Evolutionary conservation across 805 yeast species (phyloP).

Genomic region (Saturnispora kantuleensis): DNA sequence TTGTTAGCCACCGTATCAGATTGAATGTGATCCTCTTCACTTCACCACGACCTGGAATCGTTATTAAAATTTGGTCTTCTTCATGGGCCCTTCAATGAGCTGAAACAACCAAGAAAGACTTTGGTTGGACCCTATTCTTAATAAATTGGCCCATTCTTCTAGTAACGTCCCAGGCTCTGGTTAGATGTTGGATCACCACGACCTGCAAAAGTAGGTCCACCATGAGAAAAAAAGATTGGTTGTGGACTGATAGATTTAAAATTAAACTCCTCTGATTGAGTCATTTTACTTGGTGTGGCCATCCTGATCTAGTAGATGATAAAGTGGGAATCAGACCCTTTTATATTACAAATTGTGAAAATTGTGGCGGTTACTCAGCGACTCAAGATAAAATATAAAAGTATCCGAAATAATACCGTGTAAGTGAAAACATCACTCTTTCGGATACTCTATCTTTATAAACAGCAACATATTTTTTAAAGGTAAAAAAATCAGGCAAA

Average conservation of each 20-base stretch:
- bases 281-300: too few relatives aligned
- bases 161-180: constrained; percentile 49
- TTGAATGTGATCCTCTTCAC: constrained; percentile 11
- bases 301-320: too few relatives aligned
- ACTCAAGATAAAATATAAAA: too few relatives aligned
- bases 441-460: too few relatives aligned
- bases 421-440: too few relatives aligned
- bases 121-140: constrained; percentile 43
- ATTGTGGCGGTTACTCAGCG: too few relatives aligned
- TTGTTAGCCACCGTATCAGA: constrained; percentile 11
- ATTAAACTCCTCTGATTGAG: constrained; percentile 8
- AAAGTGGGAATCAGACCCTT: too few relatives aligned
- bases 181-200: constrained; percentile 34
- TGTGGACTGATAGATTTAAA: constrained; percentile 15
- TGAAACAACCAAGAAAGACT: constrained; percentile 53
- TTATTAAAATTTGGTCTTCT: constrained; percentile 36
- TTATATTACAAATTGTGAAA: too few relatives aligned
- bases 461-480: too few relatives aligned
- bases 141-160: constrained; percentile 43
- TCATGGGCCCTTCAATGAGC: constrained; percentile 66
- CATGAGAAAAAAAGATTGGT: constrained; percentile 69
- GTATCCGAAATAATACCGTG: too few relatives aligned
- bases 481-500: too few relatives aligned
- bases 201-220: constrained; percentile 73
- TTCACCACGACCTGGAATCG: constrained; percentile 29